Base-by-base conservation (phyloP, 1,284 basidiomycete genomes). In the Peniophora sp. region DNA sequence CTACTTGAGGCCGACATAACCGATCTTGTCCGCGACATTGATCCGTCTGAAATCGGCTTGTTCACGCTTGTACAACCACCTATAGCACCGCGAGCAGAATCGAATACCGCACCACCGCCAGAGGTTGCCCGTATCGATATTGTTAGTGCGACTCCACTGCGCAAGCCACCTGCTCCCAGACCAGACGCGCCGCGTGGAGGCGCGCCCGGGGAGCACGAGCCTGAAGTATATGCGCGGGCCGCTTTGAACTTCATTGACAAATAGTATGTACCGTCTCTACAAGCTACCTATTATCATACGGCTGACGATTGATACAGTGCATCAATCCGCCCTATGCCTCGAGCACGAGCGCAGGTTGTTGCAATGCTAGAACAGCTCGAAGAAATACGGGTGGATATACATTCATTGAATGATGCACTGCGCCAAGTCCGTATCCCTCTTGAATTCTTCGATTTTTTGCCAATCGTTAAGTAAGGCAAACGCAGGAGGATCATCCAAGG, bases 1-100 rank as follows among this genome's bases (percentile, higher is more conserved):
- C 74, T 87, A 12, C 77, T 89, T 23, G 57, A 72, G 25, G 75
- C 79, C 0, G 66, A 74, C 47, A 74, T 89, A 10, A 80, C 81
- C 45, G 81, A 89, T 58, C 78, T 89, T 53, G 86, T 89, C 53
- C 83, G 85, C 58, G 86, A 89, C 58, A 71, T 83, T 53, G 85
- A 89, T 56, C 71, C 82, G 9, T 79, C 86, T 11, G 87, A 89
- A 63, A 72, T 87, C 23, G 85, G 86, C 25, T 77, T 89, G 17
- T 88, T 89, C 65, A 78, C 74, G 2, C 71, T 87, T 49, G 67
- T 74, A 2, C 59, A 62, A 8, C 63, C 65, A 17, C 50, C 59
- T 1, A 56, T 57, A 48, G 58, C 32, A 22, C 56, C 52, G 25
- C 55, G 65, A 43, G 63, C 64, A 48, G 67, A 69, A 14, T 58